phyloP scores from a whole-genome alignment of 805 yeast genomes.

The Pichia phayaonensis region DNA sequence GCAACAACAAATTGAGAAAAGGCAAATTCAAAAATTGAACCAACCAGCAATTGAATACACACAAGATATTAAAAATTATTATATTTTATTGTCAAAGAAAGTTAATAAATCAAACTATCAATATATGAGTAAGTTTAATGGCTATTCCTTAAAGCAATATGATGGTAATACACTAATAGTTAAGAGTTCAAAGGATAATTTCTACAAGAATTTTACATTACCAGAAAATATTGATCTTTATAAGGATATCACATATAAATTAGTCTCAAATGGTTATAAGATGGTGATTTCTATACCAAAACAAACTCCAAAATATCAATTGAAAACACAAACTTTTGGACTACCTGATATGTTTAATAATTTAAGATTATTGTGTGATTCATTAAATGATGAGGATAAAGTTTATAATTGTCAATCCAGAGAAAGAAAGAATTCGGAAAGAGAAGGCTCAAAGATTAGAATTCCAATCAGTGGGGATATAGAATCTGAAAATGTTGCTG shows the following conservation, averaged over 20 bases:
- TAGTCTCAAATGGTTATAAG: constrained; percentile 17
- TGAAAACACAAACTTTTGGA: background rate
- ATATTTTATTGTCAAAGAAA: constrained; percentile 17
- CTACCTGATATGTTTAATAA: constrained; percentile 2
- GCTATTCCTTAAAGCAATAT: constrained; percentile 19
- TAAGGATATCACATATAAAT: constrained; percentile 11
- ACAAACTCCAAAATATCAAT: background rate
- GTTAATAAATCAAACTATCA: background rate
- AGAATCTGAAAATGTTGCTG: background rate
- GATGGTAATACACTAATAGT: constrained; percentile 14
- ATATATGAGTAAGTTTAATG: constrained; percentile 13
- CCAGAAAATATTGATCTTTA: constrained; percentile 20
- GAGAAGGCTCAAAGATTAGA: background rate
- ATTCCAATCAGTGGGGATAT: constrained; percentile 1
- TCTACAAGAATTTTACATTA: constrained; percentile 14
- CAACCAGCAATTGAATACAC: constrained; percentile 9
- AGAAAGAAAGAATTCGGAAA: background rate
- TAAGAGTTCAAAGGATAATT: constrained; percentile 18
- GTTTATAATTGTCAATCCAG: background rate
- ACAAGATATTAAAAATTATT: constrained; percentile 20
- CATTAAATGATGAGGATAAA: background rate
- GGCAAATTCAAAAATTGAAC: constrained; percentile 4
- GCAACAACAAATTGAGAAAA: constrained; percentile 8
- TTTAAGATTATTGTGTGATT: background rate
- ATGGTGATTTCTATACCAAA: constrained; percentile 17